Conservation (phyloP, 768 basidiomycete species). For the Leccinum variicolor region DNA sequence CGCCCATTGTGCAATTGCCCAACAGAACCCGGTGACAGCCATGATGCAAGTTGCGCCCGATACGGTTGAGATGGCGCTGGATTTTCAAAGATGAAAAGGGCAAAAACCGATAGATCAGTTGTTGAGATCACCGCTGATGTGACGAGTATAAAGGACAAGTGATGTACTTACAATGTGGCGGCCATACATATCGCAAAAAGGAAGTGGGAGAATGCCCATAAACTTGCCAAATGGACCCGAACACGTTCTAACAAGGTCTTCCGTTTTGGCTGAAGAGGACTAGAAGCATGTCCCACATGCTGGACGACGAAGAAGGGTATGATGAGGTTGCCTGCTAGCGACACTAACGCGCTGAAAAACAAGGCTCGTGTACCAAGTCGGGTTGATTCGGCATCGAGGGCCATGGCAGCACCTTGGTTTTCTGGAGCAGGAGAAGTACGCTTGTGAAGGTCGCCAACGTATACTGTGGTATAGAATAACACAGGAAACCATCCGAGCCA, state of each 20-base stretch:
- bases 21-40: constrained; percentile 82
- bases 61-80: constrained; percentile 70
- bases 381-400: constrained; percentile 65
- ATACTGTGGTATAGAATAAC: constrained; percentile 84
- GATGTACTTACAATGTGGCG: constrained; percentile 68
- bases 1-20: constrained; percentile 91
- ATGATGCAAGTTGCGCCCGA: constrained; percentile 72
- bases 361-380: constrained; percentile 82
- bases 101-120: constrained; percentile 8
- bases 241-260: constrained; percentile 38
- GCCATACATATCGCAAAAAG: constrained; percentile 77
- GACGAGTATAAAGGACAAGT: neutral
- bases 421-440: constrained; percentile 34
- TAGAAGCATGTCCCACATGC: constrained; percentile 8
- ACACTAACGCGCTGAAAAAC: constrained; percentile 70
- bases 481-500: constrained; percentile 94
- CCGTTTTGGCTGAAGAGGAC: constrained; percentile 16
- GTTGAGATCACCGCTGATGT: constrained; percentile 13
- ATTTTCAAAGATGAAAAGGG: constrained; percentile 9
- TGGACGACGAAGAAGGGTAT: constrained; percentile 61
- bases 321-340: constrained; percentile 63
- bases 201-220: constrained; percentile 79
- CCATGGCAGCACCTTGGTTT: constrained; percentile 30
- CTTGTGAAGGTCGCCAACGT: constrained; percentile 85
- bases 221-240: constrained; percentile 58